Evolutionary conservation across 1,284 basidiomycete genomes (phyloP), one percentile per base, ranked within the genome.

Genomic region (Earliella scabrosa): DNA sequence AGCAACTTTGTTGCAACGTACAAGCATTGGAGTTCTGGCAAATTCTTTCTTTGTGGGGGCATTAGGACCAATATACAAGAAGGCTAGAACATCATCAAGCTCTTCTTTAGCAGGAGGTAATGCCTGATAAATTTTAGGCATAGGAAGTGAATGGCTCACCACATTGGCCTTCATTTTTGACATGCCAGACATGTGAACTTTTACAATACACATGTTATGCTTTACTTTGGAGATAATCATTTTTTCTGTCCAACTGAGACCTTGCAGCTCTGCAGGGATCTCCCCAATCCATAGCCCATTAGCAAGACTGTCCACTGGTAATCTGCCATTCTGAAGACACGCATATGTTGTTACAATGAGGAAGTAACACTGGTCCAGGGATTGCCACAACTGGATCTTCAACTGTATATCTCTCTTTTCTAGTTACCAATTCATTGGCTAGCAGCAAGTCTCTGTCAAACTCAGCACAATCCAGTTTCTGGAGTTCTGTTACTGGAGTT

Each of bases 241-340:
- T n/a, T n/a, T n/a, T n/a, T n/a, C n/a, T n/a, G 13, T 77, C 63
- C 3, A 77, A 2, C 50, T 65, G 20, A 78, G 53, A 16, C 56
- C 40, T 38, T 61, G 23, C 1, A 77, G 50, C 14, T 65, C 58
- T 21, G 47, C 2, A 1, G 75, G 76, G 0, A 77, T 64, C 7
- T 70, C 54, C 14, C 76, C 75, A 1, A 78, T 26, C 76, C 76
- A 79, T 2, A 76, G 47, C 2, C 73, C 71, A 56, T 73, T 74
- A 1, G 70, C 70, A 8, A 78, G 48, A n/a, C 73, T 63, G 40
- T 52, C 23, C 39, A n/a, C 41, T 10, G 74, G 74, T 13, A 71
- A 49, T 38, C 54, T 61, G 2, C 61, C 58, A 20, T 65, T 60
- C 4, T 50, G n/a, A n/a, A 45, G 8, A 16, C 13, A 7, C 6